Base-by-base conservation (phyloP, 208 protist genomes). In the Trypanosoma brucei region DNA sequence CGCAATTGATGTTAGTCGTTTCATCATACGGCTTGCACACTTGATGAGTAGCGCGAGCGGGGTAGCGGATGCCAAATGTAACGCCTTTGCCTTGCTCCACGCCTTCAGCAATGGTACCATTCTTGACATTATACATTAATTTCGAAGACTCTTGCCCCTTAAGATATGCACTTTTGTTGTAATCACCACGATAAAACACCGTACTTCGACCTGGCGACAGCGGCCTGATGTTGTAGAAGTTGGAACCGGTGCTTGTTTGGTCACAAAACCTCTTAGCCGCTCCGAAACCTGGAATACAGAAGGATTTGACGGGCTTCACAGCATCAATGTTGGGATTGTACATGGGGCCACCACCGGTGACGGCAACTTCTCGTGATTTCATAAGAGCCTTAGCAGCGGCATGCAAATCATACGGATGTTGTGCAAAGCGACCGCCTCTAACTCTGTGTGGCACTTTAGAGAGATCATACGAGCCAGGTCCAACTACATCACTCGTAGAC, bases 1-100 rank as follows among this genome's bases (percentile, higher is more conserved):
- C 64, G 65, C 82, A 88, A 77, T 90, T 94, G 36, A 86, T 82
- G 66, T 94, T 94, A 2, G 80, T 94, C 3, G 71, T 79, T 51
- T 70, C 67, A 68, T 90, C 82, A 40, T 78, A 76, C 9, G 75
- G 82, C 40, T 70, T 62, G 45, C 74, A 83, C 58, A 81, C 69
- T 63, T 94, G 84, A 65, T 94, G 82, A 14, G 78, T 84, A 8
- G 79, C 84, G 14, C 87, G 78, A 1, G 87, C 87, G 5, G 87
- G 87, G 70, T 91, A 94, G 46, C 82, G 79, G 30, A 83, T 77
- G 22, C 83, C 76, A 68, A 91, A 85, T 22, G 81, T 89, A 58
- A 70, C 86, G 50, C 84, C 82, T 58, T 93, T 86, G 9, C 70
- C 59, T 35, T 49, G 14, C 8, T 44, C 49, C 30, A 65, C 51